Conservation (phyloP, 495 filamentous ascomycete species). For the Trichodelitschia bisporula region DNA sequence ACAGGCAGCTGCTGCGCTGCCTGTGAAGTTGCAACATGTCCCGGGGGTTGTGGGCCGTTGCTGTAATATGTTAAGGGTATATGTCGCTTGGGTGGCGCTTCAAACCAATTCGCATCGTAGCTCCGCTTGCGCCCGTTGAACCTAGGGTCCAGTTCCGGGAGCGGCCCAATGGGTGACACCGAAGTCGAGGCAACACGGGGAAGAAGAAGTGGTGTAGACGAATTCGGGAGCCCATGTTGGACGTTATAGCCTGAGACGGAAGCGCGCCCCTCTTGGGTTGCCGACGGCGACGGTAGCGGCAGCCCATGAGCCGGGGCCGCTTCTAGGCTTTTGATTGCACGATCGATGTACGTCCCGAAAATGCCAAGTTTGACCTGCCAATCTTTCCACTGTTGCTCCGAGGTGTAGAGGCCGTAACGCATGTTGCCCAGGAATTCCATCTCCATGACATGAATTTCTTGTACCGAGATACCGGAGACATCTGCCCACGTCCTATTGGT, state of each 20-base stretch:
- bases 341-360: constrained; percentile 60
- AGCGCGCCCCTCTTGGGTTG: too few relatives aligned
- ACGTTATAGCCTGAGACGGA: too few relatives aligned
- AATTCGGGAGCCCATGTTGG: too few relatives aligned
- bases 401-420: constrained; percentile 75
- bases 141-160: constrained; percentile 22
- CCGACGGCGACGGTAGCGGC: too few relatives aligned
- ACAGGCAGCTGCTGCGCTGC: too few relatives aligned
- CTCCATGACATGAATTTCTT: constrained; percentile 97
- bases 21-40: too few relatives aligned
- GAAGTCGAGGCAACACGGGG: constrained; percentile 18
- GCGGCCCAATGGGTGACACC: constrained; percentile 27
- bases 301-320: too few relatives aligned
- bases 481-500: constrained; percentile 99
- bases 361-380: constrained; percentile 64
- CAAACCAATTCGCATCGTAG: constrained; percentile 34
- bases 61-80: constrained; percentile 7
- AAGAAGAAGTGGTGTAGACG: constrained; percentile 15
- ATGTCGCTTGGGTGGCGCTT: constrained; percentile 44
- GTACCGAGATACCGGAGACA: constrained; percentile 81
- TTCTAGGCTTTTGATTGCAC: too few relatives aligned
- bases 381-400: constrained; percentile 53
- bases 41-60: too few relatives aligned
- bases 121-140: constrained; percentile 38
- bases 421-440: constrained; percentile 98